Conservation (phyloP, 768 basidiomycete species). For the Boletales sp. region DNA sequence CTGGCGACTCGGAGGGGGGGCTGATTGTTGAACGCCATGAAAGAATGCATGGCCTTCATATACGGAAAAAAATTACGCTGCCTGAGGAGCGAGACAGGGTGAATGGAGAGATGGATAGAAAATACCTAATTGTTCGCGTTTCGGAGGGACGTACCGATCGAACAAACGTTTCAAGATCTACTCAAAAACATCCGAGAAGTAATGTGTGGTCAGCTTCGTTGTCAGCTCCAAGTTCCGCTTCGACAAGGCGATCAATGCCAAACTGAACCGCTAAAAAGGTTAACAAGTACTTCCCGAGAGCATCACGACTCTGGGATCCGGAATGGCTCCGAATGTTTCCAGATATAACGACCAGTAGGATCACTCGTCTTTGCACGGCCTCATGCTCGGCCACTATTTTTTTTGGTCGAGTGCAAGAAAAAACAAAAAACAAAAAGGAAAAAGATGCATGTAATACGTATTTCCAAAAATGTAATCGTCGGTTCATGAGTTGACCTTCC, state of each 20-base stretch:
- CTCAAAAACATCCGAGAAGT: conserved; percentile 16
- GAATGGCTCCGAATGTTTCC: neutral
- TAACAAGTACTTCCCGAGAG: conserved; percentile 24
- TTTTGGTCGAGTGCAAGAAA: conserved; percentile 12
- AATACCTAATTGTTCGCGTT: conserved; percentile 46
- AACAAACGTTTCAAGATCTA: conserved; percentile 12
- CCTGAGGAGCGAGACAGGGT: no score
- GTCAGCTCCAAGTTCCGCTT: conserved; percentile 9
- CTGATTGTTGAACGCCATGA: conserved; percentile 3
- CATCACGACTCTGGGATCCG: conserved; percentile 11
- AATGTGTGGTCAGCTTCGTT: conserved; percentile 2
- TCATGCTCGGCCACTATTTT: neutral
- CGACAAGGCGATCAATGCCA: conserved; percentile 20
- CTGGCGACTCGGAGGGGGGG: neutral
- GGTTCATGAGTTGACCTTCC: conserved; percentile 74
- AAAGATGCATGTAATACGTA: conserved; percentile 27
- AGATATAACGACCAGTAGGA: neutral
- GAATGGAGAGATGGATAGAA: conserved; percentile 37
- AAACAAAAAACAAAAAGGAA: conserved; percentile 13
- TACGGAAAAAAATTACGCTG: conserved; percentile 12
- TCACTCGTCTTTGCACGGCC: conserved; percentile 1
- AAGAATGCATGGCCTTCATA: conserved; percentile 24
- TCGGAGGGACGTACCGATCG: conserved; percentile 20
- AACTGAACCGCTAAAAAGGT: conserved; percentile 25
- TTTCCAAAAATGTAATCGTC: conserved; percentile 19